Evolutionary conservation across 352 stramenopile species (phyloP).

Genomic region (Pythium monospermum): DNA sequence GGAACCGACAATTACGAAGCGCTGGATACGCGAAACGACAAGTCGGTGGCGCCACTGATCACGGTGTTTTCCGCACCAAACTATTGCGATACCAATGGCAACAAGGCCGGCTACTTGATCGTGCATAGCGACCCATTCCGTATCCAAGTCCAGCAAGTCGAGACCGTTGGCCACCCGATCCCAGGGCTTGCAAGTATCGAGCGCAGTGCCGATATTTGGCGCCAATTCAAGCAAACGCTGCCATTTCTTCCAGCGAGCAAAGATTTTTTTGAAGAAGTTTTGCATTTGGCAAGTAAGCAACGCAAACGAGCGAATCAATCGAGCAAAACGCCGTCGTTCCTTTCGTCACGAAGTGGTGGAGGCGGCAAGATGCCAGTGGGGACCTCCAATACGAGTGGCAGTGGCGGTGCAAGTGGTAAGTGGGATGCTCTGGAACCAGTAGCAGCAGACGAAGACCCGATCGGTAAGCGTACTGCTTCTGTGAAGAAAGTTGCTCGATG

Average conservation of each 20-base stretch:
- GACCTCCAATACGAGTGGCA: too few species aligned
- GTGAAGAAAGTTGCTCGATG: not conserved
- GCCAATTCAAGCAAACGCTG: constrained; percentile 68
- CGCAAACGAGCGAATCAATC: constrained; percentile 9
- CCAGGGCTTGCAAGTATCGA: constrained; percentile 44
- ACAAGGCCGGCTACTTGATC: constrained; percentile 58
- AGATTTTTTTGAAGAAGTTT: constrained; percentile 75
- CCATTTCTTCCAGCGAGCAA: constrained; percentile 76
- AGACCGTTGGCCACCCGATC: constrained; percentile 41
- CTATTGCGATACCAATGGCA: constrained; percentile 89
- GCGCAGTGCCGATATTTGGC: constrained; percentile 61
- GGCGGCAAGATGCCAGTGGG: not conserved
- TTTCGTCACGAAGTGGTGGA: constrained; percentile 4
- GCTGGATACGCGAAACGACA: constrained; percentile 45
- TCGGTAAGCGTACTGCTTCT: not conserved
- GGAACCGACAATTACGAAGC: constrained; percentile 30
- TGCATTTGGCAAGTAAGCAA: constrained; percentile 31
- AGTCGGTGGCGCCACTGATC: constrained; percentile 71
- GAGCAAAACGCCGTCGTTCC: too few species aligned
- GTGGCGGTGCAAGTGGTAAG: too few species aligned
- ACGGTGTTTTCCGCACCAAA: constrained; percentile 95
- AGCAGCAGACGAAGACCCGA: not conserved
- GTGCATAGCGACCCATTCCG: constrained; percentile 39
- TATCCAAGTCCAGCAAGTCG: constrained; percentile 53
- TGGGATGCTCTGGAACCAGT: too few species aligned